phyloP scores from a whole-genome alignment of 768 basidiomycete genomes.

The Glaciozyma martinii region DNA sequence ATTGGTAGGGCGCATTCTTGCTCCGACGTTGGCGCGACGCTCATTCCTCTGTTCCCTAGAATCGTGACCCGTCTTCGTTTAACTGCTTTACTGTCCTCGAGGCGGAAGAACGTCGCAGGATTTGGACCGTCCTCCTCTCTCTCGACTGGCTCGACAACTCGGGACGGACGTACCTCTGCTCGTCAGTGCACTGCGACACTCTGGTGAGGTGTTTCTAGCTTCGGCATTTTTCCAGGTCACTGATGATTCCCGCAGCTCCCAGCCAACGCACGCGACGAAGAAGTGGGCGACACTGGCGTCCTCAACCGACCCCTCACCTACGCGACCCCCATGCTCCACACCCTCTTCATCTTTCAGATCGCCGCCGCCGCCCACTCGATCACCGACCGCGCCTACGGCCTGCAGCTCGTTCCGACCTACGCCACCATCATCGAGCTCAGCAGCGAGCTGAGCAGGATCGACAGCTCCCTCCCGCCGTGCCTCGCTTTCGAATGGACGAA shows the following conservation, averaged over 20 bases:
- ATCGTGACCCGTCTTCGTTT: slow-evolving; percentile 15
- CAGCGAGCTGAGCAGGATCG: slow-evolving; percentile 11
- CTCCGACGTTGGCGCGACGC: neutral
- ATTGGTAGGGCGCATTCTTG: neutral
- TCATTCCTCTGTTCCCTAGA: neutral
- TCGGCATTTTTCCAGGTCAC: neutral
- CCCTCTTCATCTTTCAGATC: slow-evolving; percentile 7
- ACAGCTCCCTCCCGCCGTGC: neutral
- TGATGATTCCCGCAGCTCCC: neutral
- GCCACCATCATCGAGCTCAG: slow-evolving; percentile 14
- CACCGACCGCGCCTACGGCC: slow-evolving; percentile 6
- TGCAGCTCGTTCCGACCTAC: slow-evolving; percentile 1
- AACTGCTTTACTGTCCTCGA: slow-evolving; percentile 1
- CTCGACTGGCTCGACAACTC: slow-evolving; percentile 22
- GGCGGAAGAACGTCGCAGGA: slow-evolving; percentile 19
- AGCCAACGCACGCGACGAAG: slow-evolving; percentile 15
- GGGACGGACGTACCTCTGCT: slow-evolving; percentile 6
- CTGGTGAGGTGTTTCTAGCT: neutral
- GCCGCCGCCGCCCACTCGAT: slow-evolving; percentile 1
- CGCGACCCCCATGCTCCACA: slow-evolving; percentile 15
- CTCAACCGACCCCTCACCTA: slow-evolving; percentile 2
- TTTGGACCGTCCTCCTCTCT: slow-evolving; percentile 22
- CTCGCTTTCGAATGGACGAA: slow-evolving; percentile 2
- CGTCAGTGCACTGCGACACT: slow-evolving; percentile 17
- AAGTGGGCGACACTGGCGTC: slow-evolving; percentile 13